Evolutionary conservation across 2,329 filamentous ascomycete genomes (phyloP), one percentile per base, ranked within the genome.

Genomic region (Sporothrix protearum): DNA sequence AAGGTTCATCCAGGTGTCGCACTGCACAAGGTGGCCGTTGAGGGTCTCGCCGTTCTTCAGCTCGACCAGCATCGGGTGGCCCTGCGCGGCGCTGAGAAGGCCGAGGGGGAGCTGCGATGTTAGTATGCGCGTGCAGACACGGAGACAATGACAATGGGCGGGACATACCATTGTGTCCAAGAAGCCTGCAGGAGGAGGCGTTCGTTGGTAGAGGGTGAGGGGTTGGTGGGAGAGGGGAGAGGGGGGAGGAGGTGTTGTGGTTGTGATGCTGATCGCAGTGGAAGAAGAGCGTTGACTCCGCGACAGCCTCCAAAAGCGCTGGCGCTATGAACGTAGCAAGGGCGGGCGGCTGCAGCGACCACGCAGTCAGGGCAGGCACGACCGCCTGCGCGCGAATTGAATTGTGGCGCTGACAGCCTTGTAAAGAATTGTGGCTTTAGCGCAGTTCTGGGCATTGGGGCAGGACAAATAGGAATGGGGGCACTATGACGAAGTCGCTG

Each of bases 1-100:
- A 77, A 99, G 85, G 83, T 99, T 99, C 96, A 99, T 99, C 94
- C 96, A 99, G 66, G 95, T 99, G 81, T 99, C 96, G 89, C 95
- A 99, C 81, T 91, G 93, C 81, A 97, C 92, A 73, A 99, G 86
- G 79, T 97, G 94, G 74, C 96, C 96, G 83, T 98, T 99, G 73
- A 99, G 88, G 0, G 96, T 98, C 83, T 99, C 94, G 83, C 94
- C 94, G 79, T 95, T 97, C 86, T 97, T 97, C 76, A 97, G 91
- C 85, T 97, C 94, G 76, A 97, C 94, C 71, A 97, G 91, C 92
- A 97, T 98, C 3, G 96, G 95, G 80, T 97, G 93, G 86, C 96
- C 96, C 85, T 97, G 94, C 76, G 96, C 94, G 77, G 95, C 95
- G 78, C 93, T 98, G 74, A 99, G 87, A 68, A 99, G 90, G 79